Evolutionary conservation across 805 yeast species (phyloP).

Genomic region (Myxozyma melibiosi): DNA sequence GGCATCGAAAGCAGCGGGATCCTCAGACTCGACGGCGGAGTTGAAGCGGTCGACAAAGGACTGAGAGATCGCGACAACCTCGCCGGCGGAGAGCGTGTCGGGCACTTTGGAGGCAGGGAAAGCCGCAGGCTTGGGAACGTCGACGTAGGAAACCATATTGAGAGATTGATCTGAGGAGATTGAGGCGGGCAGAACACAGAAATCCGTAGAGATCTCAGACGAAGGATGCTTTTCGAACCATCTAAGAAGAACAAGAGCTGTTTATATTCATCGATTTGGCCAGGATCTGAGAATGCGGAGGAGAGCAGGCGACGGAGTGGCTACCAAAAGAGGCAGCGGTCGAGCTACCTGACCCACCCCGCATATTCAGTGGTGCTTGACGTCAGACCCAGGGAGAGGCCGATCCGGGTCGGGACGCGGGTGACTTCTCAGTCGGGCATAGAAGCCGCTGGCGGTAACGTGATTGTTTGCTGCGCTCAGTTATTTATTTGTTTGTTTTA

Average conservation of each 20-base stretch:
- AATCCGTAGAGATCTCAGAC: neutral
- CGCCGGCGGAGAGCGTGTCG: slow-evolving; percentile 3
- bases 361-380: neutral
- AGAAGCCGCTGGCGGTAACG: too few species aligned
- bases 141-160: slow-evolving; percentile 20
- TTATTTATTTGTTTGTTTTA: too few species aligned
- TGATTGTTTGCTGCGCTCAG: neutral
- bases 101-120: slow-evolving; percentile 1
- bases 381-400: slow-evolving; percentile 1
- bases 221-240: too few species aligned
- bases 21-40: slow-evolving; percentile 17
- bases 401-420: neutral
- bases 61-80: slow-evolving; percentile 13
- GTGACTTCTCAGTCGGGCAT: too few species aligned
- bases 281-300: neutral
- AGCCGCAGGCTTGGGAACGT: slow-evolving; percentile 13
- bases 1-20: slow-evolving; percentile 26
- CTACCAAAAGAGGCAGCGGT: neutral
- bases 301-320: neutral
- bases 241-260: too few species aligned
- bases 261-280: too few species aligned
- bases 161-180: neutral
- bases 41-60: slow-evolving; percentile 22
- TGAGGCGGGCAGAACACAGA: neutral
- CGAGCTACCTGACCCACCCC: slow-evolving; percentile 1